Percentiles rank a stretch among this genome's conserved stretches.
These are phyloP conservation scores for Kwoniella europaea DNA, from an alignment of 768 basidiomycete species.

Conservation along the genomic window DNA sequence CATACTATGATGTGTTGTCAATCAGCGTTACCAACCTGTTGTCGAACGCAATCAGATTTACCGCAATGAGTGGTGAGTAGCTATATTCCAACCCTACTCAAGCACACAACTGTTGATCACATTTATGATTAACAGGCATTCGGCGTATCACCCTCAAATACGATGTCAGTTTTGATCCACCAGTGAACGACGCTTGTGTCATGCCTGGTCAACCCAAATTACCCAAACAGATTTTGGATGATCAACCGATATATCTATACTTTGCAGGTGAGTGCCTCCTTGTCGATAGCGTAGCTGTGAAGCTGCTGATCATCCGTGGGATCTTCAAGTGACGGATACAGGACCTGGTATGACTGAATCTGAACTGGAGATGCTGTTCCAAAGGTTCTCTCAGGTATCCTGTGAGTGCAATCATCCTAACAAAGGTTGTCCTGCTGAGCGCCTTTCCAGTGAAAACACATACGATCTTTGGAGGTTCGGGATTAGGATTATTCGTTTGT, in stretches of 20 bases:
- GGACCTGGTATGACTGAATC: slow-evolving; percentile 59
- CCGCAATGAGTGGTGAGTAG: slow-evolving; percentile 46
- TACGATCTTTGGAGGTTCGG: slow-evolving; percentile 54
- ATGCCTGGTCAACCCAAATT: slow-evolving; percentile 42
- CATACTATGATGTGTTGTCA: slow-evolving; percentile 13
- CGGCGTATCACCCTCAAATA: slow-evolving; percentile 55
- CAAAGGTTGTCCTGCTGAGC: neutral
- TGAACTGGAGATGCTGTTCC: slow-evolving; percentile 59
- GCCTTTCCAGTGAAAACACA: slow-evolving; percentile 45
- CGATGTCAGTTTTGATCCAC: slow-evolving; percentile 54
- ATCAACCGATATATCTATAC: slow-evolving; percentile 58
- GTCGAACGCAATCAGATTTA: slow-evolving; percentile 59
- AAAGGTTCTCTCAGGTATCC: slow-evolving; percentile 59
- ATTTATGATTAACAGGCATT: slow-evolving; percentile 11
- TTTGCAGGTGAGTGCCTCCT: slow-evolving; percentile 36
- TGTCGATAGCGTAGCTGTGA: neutral
- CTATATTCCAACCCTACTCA: slow-evolving; percentile 1
- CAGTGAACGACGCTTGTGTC: slow-evolving; percentile 48
- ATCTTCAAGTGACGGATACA: slow-evolving; percentile 45
- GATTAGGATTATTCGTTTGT: slow-evolving; percentile 60
- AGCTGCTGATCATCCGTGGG: neutral
- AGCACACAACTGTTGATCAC: neutral
- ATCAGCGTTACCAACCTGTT: slow-evolving; percentile 56
- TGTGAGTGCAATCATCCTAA: slow-evolving; percentile 15
- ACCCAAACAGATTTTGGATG: slow-evolving; percentile 31